Conservation (phyloP, 2,329 filamentous ascomycete species). For the Neophaeococcomyces aloes region DNA sequence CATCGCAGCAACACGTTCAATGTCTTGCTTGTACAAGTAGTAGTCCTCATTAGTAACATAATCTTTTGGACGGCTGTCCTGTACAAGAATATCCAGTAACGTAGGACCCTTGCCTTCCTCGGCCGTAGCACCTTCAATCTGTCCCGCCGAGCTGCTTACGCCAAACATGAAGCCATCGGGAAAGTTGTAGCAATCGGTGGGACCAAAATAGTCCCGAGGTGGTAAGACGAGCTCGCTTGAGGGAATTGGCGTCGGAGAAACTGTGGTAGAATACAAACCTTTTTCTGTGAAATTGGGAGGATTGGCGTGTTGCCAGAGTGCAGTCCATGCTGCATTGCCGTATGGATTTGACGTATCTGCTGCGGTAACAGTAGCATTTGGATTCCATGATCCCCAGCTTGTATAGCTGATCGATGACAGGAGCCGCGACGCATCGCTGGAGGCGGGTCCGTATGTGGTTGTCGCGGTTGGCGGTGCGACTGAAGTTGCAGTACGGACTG, state of each 20-base stretch:
- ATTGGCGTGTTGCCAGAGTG: constrained; percentile 25
- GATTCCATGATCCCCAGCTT: constrained; percentile 29
- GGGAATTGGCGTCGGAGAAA: constrained; percentile 45
- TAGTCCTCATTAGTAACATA: constrained; percentile 44
- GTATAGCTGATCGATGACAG: constrained; percentile 22
- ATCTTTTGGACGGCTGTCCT: constrained; percentile 29
- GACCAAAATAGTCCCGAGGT: constrained; percentile 41
- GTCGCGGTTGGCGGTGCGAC: constrained; percentile 25
- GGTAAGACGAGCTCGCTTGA: constrained; percentile 46
- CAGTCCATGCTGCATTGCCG: constrained; percentile 30
- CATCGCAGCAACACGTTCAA: constrained; percentile 29
- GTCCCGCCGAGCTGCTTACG: constrained; percentile 33
- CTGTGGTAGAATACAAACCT: constrained; percentile 38
- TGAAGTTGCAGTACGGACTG: constrained; percentile 26
- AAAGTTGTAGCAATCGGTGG: constrained; percentile 25
- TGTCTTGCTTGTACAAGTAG: constrained; percentile 41
- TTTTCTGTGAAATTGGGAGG: constrained; percentile 27
- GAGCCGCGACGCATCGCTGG: constrained; percentile 22
- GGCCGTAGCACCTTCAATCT: constrained; percentile 36
- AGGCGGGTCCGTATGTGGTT: constrained; percentile 23
- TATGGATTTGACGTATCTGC: constrained; percentile 25
- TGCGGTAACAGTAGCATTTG: constrained; percentile 22
- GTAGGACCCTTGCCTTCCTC: constrained; percentile 30
- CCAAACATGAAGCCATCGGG: constrained; percentile 35
- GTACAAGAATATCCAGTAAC: constrained; percentile 30